These are phyloP conservation scores for Ceratocystis ficicola DNA, from an alignment of 2,329 filamentous ascomycete genomes.

Conservation along the genomic window DNA sequence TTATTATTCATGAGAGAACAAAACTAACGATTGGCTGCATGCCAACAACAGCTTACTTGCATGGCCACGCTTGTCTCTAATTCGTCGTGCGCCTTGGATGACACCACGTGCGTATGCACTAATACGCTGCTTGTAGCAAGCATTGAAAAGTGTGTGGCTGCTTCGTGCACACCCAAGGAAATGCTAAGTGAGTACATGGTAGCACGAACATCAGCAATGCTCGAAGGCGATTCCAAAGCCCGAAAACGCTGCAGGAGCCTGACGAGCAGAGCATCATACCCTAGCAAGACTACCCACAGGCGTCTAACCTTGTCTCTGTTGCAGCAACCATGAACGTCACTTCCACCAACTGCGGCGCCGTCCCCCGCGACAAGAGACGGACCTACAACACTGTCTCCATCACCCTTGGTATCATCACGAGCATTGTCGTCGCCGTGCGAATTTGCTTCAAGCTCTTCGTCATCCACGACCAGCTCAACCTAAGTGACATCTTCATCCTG, in stretches of 20 bases:
- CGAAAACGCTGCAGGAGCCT: neutral
- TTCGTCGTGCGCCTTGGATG: conserved; percentile 27
- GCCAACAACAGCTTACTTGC: conserved; percentile 25
- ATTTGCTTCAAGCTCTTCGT: conserved; percentile 29
- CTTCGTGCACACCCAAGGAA: conserved; percentile 28
- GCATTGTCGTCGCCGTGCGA: conserved; percentile 31
- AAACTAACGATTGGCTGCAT: neutral
- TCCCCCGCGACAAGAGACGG: conserved; percentile 27
- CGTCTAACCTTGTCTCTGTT: neutral
- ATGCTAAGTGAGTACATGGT: conserved; percentile 27
- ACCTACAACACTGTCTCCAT: conserved; percentile 28
- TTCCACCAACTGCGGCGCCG: conserved; percentile 25
- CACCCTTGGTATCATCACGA: conserved; percentile 29
- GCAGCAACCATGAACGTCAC: conserved; percentile 26
- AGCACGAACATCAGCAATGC: neutral
- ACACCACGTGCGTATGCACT: conserved; percentile 30
- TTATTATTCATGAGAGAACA: neutral
- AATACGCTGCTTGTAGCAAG: conserved; percentile 25
- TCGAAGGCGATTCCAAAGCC: no score
- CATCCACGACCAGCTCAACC: conserved; percentile 27
- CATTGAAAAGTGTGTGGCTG: conserved; percentile 27
- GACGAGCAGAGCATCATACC: neutral
- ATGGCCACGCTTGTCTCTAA: conserved; percentile 25
- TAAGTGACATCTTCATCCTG: conserved; percentile 31
- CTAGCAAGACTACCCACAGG: neutral